Percentiles rank a stretch among this genome's conserved stretches.
Evolutionary conservation across 257 asterid genomes (phyloP).

Genomic region (Plantago major): DNA sequence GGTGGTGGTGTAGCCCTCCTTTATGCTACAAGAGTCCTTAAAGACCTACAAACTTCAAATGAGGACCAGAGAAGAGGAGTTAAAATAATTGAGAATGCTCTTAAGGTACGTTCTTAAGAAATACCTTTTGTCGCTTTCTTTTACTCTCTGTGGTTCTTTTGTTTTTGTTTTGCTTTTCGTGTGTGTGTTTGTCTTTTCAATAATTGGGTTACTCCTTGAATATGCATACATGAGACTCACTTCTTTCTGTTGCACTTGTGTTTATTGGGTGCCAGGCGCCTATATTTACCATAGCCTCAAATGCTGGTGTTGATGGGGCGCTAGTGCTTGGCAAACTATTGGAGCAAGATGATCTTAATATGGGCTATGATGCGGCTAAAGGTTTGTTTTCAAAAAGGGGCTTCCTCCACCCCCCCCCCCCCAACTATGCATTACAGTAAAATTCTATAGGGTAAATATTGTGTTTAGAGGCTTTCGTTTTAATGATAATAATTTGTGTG

Average conservation of each 20-base stretch:
- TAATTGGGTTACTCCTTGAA: not conserved
- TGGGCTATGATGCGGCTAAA: constrained; percentile 86
- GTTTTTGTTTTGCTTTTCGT: not conserved
- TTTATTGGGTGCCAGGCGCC: constrained; percentile 56
- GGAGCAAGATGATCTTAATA: constrained; percentile 68
- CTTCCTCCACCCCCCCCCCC: constrained; percentile 8
- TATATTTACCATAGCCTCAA: constrained; percentile 64
- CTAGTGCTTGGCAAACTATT: constrained; percentile 65
- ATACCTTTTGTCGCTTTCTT: constrained; percentile 4
- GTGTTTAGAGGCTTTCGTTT: too few relatives aligned
- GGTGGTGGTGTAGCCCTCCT: constrained; percentile 94
- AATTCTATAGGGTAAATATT: too few relatives aligned
- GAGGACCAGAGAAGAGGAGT: constrained; percentile 81
- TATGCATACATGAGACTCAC: not conserved
- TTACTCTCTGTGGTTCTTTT: not conserved
- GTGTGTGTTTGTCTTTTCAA: not conserved
- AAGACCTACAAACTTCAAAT: constrained; percentile 54
- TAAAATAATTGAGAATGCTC: constrained; percentile 70
- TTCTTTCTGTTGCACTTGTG: constrained; percentile 16
- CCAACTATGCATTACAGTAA: too few relatives aligned
- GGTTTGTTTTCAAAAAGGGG: constrained; percentile 41
- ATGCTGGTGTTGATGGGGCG: constrained; percentile 76
- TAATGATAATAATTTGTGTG: too few relatives aligned
- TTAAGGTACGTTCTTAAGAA: constrained; percentile 48
- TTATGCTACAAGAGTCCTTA: constrained; percentile 64